phyloP scores from a whole-genome alignment of 305 asterid species.

The Fraxinus sp. region DNA sequence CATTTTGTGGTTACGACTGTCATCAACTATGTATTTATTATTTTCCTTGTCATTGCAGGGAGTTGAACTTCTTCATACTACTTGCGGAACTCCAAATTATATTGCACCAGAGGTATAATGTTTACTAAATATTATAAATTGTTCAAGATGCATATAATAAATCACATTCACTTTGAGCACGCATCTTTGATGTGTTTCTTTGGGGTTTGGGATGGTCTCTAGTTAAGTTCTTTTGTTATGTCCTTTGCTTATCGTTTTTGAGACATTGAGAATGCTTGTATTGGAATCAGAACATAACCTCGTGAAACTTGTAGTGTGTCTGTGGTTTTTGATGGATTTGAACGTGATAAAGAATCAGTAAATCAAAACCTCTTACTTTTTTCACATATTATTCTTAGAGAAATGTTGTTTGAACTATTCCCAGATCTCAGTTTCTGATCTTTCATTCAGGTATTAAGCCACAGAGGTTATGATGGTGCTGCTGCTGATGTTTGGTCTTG shows the following conservation, averaged over 20 bases:
- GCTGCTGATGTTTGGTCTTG: conserved; percentile 98
- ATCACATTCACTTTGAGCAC: conserved; percentile 10
- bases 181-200: conserved; percentile 13
- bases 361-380: conserved; percentile 5
- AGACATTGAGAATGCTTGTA: not conserved
- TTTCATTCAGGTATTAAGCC: conserved; percentile 62
- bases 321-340: conserved; percentile 20
- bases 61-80: conserved; percentile 88
- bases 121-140: conserved; percentile 17
- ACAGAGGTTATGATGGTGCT: conserved; percentile 91
- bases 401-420: conserved; percentile 5
- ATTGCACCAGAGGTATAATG: conserved; percentile 89
- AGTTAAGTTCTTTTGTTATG: not conserved
- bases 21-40: not conserved
- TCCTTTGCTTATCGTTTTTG: not conserved
- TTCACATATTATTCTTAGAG: conserved; percentile 12
- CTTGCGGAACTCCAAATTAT: conserved; percentile 97
- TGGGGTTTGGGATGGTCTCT: not conserved
- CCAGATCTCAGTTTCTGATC: conserved; percentile 20
- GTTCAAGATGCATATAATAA: not conserved
- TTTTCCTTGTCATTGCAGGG: conserved; percentile 52
- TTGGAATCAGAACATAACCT: not conserved
- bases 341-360: conserved; percentile 15
- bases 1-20: conserved; percentile 13
- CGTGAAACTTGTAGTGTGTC: not conserved